phyloP scores from a whole-genome alignment of 1,139 yeast genomes.

The Yamadazyma taylorii region DNA sequence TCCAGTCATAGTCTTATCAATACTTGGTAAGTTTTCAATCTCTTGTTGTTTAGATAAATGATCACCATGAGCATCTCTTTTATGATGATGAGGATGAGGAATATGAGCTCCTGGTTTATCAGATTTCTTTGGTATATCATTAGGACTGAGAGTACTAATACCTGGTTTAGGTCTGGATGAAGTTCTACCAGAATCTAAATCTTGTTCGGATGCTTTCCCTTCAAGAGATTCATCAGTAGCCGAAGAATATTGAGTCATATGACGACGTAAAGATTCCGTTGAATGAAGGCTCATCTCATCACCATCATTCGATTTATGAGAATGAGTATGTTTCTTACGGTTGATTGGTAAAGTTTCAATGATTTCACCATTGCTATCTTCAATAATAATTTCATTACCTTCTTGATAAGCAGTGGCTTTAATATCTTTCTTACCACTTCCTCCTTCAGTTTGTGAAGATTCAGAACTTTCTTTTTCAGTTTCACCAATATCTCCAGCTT shows the following conservation, averaged over 20 bases:
- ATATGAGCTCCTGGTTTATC: no score
- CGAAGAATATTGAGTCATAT: slow-evolving; percentile 33
- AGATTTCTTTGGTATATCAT: not conserved
- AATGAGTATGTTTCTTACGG: slow-evolving; percentile 2
- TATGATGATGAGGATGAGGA: no score
- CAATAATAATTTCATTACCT: slow-evolving; percentile 69
- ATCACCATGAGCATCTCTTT: not conserved
- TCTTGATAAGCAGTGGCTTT: slow-evolving; percentile 66
- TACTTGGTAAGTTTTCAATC: slow-evolving; percentile 3
- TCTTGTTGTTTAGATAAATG: not conserved
- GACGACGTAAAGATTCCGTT: slow-evolving; percentile 38
- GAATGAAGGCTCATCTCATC: slow-evolving; percentile 41
- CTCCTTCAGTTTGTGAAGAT: not conserved
- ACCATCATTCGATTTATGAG: slow-evolving; percentile 3
- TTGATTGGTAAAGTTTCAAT: slow-evolving; percentile 41
- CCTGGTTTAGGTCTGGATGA: not conserved
- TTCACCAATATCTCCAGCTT: slow-evolving; percentile 11
- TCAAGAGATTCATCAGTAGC: slow-evolving; percentile 12
- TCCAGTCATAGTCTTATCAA: slow-evolving; percentile 7
- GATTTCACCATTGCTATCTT: slow-evolving; percentile 81
- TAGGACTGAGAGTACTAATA: not conserved
- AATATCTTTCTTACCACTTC: slow-evolving; percentile 5
- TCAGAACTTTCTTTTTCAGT: slow-evolving; percentile 7
- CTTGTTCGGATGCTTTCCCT: slow-evolving; percentile 1
- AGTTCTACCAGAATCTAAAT: not conserved